Evolutionary conservation across 2,329 filamentous ascomycete species (phyloP), one percentile per base, ranked within the genome.

Genomic region (Metarhizium humberi): DNA sequence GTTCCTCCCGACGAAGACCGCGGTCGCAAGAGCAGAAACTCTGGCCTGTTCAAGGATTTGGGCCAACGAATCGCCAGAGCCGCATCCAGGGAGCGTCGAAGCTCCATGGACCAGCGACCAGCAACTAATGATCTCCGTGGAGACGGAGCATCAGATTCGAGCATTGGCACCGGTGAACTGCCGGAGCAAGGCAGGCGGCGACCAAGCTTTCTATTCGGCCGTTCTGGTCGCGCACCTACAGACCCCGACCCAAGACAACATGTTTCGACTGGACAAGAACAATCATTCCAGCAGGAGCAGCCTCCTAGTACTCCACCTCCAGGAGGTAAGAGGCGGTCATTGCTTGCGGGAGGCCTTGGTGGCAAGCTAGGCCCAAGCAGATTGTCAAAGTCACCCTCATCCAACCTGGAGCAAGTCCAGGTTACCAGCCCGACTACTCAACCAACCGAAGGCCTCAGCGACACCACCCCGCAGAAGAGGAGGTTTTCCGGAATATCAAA

Each of bases 21-120:
- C 20, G 69, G 66, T 16, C 68, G 67, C 8, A 62, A 58, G 14
- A 71, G 67, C 55, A 71, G 69, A 32, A 73, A 70, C 55, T 76
- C 72, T 11, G 73, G 68, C 20, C 65, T 81, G n/a, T 76, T 82
- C 58, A 80, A 78, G 58, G 77, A 78, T 16, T 68, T 80, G 52
- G 74, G 77, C 3, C 73, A 71, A 53, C 73, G 73, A 54, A 67
- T 79, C 47, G 64, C 66, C 16, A 67, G 69, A 5, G 63, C 63
- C 6, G 67, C 65, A 2, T 67, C 69, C 7, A 59, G 59, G 6
- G 68, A 73, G 20, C 67, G 68, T 25, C 67, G 62, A 20, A 60
- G 61, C 40, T 65, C 67, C 32, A 60, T 65, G 49, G 57, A 62
- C 3, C 64, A 64, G 7, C 53, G 54, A 14, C 59, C 30, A 2